Evolutionary conservation across 2,329 filamentous ascomycete genomes (phyloP), one percentile per base, ranked within the genome.

Genomic region (Pseudohalonectria lignicola): DNA sequence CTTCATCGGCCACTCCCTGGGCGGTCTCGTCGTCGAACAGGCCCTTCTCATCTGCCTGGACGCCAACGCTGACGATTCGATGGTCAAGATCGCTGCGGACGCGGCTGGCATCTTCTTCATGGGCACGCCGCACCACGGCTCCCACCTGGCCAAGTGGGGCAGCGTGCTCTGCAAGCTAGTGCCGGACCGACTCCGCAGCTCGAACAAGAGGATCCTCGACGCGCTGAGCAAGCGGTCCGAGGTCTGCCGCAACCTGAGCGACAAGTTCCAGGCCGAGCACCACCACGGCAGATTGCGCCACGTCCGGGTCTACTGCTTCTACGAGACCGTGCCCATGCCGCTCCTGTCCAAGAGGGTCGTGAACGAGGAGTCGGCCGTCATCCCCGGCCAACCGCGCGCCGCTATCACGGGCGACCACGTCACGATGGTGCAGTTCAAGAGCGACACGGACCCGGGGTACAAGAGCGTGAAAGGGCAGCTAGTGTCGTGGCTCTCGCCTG

Each of bases 11-110:
- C 23, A 26, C 23, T 26, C 23, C 23, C 23, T 26, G 8, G 23
- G 23, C 23, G 23, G 23, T 12, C 23, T 26, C 23, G 23, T 26
- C 8, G 12, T 66, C 61, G 2, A 62, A 68, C 43, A 66, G 67
- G 1, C 53, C 66, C 28, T 70, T 71, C 39, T 54, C 23, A 12
- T 70, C 2, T 42, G 44, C 20, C 43, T 36, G 29, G n/a, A n/a
- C n/a, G 7, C 26, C 39, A 25, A 17, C 15, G 21, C 18, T 17
- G 33, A 36, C 13, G 20, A 32, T 1, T 31, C 8, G 8, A 33
- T 36, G 8, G 29, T 13, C 19, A 17, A 15, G 26, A 12, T 39
- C 16, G 26, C 29, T 28, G 6, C 19, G 4, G 28, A 20, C 9
- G 20, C 36, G 11, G 12, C 28, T 7, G 39, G 39, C n/a, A 19